These are phyloP conservation scores for Platismatia glauca DNA, from an alignment of 495 filamentous ascomycete species.

Conservation along the genomic window DNA sequence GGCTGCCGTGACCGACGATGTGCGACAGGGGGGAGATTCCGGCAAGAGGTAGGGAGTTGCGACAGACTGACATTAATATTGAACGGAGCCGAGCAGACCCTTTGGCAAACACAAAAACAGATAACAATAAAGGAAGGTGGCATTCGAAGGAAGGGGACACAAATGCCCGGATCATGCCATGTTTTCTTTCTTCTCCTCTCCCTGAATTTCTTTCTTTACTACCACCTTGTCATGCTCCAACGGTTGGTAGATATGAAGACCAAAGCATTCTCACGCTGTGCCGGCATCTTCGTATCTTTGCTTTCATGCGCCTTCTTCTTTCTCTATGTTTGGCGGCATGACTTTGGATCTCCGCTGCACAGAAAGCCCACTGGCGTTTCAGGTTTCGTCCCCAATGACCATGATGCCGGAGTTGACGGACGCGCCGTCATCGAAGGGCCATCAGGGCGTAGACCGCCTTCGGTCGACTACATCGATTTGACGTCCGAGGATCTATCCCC, in stretches of 20 bases:
- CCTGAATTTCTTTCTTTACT: not conserved
- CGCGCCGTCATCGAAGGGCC: not conserved
- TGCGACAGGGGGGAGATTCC: no score
- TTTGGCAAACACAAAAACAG: no score
- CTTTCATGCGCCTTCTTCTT: not conserved
- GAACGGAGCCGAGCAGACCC: no score
- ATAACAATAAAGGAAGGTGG: no score
- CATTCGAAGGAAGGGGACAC: no score
- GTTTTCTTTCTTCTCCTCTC: not conserved
- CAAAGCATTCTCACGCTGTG: not conserved
- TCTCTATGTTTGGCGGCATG: not conserved
- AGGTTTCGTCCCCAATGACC: not conserved
- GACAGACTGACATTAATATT: no score
- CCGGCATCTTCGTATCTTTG: not conserved
- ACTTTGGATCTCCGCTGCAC: not conserved
- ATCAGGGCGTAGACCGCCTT: not conserved
- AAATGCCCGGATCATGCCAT: no score
- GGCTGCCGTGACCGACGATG: no score
- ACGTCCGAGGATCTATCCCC: not conserved
- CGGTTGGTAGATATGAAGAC: not conserved
- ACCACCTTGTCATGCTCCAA: not conserved
- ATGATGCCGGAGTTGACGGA: not conserved
- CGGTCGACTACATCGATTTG: not conserved
- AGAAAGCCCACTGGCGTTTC: not conserved
- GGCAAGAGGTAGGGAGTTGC: no score